Base-by-base conservation (phyloP, 345 rosid genomes). In the Eucalyptus regnans region DNA sequence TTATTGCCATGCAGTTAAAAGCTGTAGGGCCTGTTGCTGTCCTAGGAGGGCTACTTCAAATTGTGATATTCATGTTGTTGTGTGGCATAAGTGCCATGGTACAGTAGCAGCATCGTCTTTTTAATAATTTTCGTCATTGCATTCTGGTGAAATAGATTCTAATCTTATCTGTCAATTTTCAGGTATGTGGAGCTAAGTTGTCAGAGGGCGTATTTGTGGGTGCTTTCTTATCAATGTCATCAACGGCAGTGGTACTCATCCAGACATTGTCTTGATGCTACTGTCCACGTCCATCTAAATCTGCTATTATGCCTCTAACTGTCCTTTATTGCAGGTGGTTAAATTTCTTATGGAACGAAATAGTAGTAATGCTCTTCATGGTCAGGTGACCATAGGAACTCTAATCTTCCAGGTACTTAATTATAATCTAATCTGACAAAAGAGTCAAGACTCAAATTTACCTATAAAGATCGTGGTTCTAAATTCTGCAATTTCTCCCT, bases 191-290 rank as follows among this genome's bases (percentile, higher is more conserved):
- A 94, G 99, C 98, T 88, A 94, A 96, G 89, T 92, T 98, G 94
- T 96, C 99, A 33, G 99, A 96, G 93, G 99, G 99, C 89, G 93
- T 98, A 33, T 98, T 98, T 92, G 97, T 96, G 89, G 99, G 99
- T 87, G 95, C 96, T 88, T 98, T 98, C 93, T 91, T 98, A 81
- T 98, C 99, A 86, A 98, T 98, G 97, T 97, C 99, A 89, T 98
- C 99, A 88, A 97, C 99, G 51, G 99, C 99, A 88, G 96, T 97
- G 95, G 99, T 98, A 95, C 80, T 88, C 88, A 88, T 95, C 92
- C 87, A 46, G 49, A 86, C 54, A 58, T 86, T 71, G 58, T 86
- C 86, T 79, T 51, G 66, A 81, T 48, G 76, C 86, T 83, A 31
- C 48, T 89, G 33, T 51, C 80, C 25, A 29, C 33, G 22, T 60